Evolutionary conservation across 129 eudicot genomes (phyloP).

Genomic region (Tagetes patula): DNA sequence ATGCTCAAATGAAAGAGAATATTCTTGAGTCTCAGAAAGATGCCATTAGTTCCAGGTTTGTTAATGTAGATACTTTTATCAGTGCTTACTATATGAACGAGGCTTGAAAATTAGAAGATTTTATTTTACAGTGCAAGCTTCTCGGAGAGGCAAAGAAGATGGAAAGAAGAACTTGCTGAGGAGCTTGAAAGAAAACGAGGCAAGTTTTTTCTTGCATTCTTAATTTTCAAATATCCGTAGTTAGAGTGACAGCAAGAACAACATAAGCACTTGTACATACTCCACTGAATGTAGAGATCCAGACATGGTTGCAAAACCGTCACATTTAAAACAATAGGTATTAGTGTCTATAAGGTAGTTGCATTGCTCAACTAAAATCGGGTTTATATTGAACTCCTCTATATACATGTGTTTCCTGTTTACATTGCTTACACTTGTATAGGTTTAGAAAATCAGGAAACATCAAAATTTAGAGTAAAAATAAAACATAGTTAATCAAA

Average conservation of each 20-base stretch:
- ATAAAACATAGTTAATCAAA: no score
- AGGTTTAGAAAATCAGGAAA: neutral
- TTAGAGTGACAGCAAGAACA: neutral
- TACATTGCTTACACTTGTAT: no score
- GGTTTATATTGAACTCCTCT: no score
- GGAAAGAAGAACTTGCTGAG: slow-evolving; percentile 95
- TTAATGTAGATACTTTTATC: neutral
- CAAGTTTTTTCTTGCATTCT: slow-evolving; percentile 31
- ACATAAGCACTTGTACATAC: no score
- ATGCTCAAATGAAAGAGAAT: slow-evolving; percentile 49
- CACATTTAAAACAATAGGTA: no score
- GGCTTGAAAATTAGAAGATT: slow-evolving; percentile 6
- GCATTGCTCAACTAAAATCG: no score
- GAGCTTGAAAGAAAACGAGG: slow-evolving; percentile 92
- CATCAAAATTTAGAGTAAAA: no score
- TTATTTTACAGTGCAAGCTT: slow-evolving; percentile 48
- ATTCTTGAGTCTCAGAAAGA: slow-evolving; percentile 47
- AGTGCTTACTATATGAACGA: neutral
- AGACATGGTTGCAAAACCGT: no score
- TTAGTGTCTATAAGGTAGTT: no score
- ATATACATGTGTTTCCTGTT: no score
- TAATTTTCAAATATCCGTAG: slow-evolving; percentile 2
- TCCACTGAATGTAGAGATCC: no score
- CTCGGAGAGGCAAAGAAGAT: slow-evolving; percentile 74
- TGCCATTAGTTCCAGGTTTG: slow-evolving; percentile 71